A percentile compares a stretch with the other conserved stretches of the same genome.
Conservation (phyloP, 192 early-diverging fungal genomes). For the Backusella liffmaniae region DNA sequence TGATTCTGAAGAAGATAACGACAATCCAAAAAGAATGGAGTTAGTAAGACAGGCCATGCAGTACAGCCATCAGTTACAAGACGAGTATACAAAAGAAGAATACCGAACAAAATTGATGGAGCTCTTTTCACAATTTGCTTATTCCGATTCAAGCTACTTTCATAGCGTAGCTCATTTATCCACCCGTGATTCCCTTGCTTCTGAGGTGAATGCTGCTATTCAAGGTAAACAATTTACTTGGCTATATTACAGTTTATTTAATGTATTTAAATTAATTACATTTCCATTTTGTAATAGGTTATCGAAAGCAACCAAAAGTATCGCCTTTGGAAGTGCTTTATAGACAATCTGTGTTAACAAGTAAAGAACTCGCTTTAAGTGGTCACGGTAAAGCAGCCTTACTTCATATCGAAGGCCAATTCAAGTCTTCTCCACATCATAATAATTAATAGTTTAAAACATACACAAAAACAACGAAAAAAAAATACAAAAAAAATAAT, state of each 20-base stretch:
- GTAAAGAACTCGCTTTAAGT: slow-evolving; percentile 36
- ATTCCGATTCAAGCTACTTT: slow-evolving; percentile 49
- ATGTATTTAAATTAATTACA: neutral
- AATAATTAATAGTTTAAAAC: neutral
- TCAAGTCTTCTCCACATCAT: slow-evolving; percentile 23
- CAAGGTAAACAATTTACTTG: slow-evolving; percentile 38
- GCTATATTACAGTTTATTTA: neutral
- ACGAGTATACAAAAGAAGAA: slow-evolving; percentile 44
- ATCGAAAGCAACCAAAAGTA: slow-evolving; percentile 7
- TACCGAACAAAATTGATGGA: slow-evolving; percentile 34
- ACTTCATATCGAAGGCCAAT: slow-evolving; percentile 44
- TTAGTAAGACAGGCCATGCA: slow-evolving; percentile 37
- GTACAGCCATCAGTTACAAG: slow-evolving; percentile 55
- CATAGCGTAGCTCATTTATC: slow-evolving; percentile 48
- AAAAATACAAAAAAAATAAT: neutral
- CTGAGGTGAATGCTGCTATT: slow-evolving; percentile 69
- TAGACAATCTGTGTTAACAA: slow-evolving; percentile 34
- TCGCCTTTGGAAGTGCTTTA: slow-evolving; percentile 44
- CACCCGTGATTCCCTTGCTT: slow-evolving; percentile 59
- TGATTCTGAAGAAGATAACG: slow-evolving; percentile 21
- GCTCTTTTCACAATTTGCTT: slow-evolving; percentile 72
- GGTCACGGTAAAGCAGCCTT: slow-evolving; percentile 40
- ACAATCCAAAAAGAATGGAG: neutral
- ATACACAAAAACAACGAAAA: neutral
- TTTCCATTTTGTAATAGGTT: neutral